phyloP scores from a whole-genome alignment of 2,329 filamentous ascomycete genomes.

The Botrytis aclada region DNA sequence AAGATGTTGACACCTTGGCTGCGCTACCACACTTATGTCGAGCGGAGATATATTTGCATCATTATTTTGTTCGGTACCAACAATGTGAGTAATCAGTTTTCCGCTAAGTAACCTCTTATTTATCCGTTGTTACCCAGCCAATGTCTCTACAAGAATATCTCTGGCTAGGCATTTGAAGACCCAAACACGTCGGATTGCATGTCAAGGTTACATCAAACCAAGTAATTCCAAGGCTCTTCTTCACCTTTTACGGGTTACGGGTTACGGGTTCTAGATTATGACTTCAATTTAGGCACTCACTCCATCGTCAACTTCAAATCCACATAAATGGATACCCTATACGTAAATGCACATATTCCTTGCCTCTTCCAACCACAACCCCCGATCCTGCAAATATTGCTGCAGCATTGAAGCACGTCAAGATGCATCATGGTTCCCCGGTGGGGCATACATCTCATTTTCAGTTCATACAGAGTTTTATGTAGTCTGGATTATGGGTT shows the following conservation, averaged over 20 bases:
- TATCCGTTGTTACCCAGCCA: neutral
- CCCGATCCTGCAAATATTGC: neutral
- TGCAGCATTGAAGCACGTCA: neutral
- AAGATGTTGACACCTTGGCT: neutral
- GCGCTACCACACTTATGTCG: neutral
- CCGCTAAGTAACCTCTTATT: neutral
- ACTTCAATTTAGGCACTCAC: neutral
- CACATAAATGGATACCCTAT: neutral
- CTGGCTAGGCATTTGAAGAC: neutral
- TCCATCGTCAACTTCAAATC: neutral
- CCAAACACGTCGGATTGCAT: neutral
- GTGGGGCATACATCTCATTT: neutral
- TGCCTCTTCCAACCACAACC: neutral
- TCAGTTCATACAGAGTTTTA: neutral
- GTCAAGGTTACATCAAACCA: neutral
- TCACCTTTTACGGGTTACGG: neutral
- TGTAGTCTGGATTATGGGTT: neutral
- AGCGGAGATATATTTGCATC: constrained; percentile 6
- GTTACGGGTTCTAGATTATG: neutral
- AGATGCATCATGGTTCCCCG: neutral
- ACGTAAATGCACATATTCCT: neutral
- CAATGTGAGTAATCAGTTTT: neutral
- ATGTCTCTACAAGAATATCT: neutral
- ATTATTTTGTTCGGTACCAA: neutral
- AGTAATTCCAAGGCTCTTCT: neutral